Conservation (phyloP, 1,284 basidiomycete species). For the Rhodotorula mucilaginosa region DNA sequence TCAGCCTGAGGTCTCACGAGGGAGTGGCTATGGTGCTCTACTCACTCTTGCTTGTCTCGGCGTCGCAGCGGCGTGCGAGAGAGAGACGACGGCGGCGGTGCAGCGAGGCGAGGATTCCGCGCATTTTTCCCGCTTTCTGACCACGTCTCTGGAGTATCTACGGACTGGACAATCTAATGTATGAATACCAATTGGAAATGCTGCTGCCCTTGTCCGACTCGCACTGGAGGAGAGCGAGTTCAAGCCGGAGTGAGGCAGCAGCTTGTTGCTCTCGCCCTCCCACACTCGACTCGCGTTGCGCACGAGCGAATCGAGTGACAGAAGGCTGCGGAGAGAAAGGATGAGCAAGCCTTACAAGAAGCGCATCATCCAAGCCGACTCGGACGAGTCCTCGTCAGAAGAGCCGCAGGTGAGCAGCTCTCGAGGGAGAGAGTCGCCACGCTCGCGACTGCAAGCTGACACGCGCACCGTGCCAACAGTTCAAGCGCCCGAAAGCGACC, state of each 20-base stretch:
- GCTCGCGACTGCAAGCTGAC: no score
- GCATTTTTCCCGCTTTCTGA: no score
- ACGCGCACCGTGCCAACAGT: conserved; percentile 5
- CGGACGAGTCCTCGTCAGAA: conserved; percentile 46
- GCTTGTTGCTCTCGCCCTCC: not conserved
- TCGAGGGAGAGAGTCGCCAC: no score
- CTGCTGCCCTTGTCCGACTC: no score
- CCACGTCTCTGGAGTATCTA: no score
- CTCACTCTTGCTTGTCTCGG: not conserved
- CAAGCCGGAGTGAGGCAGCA: not conserved
- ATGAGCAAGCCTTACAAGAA: conserved; percentile 41
- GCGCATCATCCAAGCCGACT: conserved; percentile 42
- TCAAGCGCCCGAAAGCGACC: conserved; percentile 31
- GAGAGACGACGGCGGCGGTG: not conserved
- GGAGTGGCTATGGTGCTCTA: no score
- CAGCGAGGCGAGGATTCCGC: not conserved
- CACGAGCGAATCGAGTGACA: not conserved
- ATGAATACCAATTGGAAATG: no score
- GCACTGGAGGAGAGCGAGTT: not conserved
- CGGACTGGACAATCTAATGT: no score
- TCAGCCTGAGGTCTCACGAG: not conserved
- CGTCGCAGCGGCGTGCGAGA: no score
- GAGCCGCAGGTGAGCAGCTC: conserved; percentile 48
- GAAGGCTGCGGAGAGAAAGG: no score
- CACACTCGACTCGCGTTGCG: not conserved